Conservation (phyloP, 345 rosid species). For the Raphanus sativus region DNA sequence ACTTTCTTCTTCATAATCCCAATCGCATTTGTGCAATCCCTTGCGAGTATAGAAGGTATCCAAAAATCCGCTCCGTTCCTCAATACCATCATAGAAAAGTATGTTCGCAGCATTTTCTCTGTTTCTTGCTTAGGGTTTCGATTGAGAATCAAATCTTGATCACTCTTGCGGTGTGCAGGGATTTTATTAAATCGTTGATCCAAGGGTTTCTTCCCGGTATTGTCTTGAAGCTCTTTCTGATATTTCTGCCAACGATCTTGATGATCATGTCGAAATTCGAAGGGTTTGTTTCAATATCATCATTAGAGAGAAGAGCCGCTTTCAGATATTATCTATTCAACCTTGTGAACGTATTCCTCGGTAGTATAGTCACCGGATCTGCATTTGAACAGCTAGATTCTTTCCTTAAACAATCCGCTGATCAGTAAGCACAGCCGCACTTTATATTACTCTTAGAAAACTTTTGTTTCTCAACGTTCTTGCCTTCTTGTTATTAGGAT, state of each 20-base stretch:
- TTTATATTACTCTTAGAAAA: background rate
- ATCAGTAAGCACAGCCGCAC: slow-evolving; percentile 43
- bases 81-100: slow-evolving; percentile 57
- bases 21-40: slow-evolving; percentile 80
- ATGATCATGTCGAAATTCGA: slow-evolving; percentile 97
- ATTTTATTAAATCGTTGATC: slow-evolving; percentile 63
- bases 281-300: slow-evolving; percentile 80
- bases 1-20: slow-evolving; percentile 96
- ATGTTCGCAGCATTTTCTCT: background rate
- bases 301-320: slow-evolving; percentile 88
- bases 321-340: slow-evolving; percentile 76
- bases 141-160: slow-evolving; percentile 1
- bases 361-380: slow-evolving; percentile 66
- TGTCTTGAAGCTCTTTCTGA: slow-evolving; percentile 83
- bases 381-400: slow-evolving; percentile 83
- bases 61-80: slow-evolving; percentile 71
- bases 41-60: slow-evolving; percentile 85
- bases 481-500: slow-evolving; percentile 45
- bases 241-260: slow-evolving; percentile 82
- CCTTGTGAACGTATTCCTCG: slow-evolving; percentile 78
- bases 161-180: slow-evolving; percentile 41
- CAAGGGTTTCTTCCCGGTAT: slow-evolving; percentile 94
- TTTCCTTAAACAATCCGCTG: slow-evolving; percentile 64
- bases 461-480: background rate
- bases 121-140: background rate